Percentiles rank a stretch among this genome's conserved stretches.
phyloP scores from a whole-genome alignment of 495 filamentous ascomycete species.

The Pseudoneurospora amorphoporcata region DNA sequence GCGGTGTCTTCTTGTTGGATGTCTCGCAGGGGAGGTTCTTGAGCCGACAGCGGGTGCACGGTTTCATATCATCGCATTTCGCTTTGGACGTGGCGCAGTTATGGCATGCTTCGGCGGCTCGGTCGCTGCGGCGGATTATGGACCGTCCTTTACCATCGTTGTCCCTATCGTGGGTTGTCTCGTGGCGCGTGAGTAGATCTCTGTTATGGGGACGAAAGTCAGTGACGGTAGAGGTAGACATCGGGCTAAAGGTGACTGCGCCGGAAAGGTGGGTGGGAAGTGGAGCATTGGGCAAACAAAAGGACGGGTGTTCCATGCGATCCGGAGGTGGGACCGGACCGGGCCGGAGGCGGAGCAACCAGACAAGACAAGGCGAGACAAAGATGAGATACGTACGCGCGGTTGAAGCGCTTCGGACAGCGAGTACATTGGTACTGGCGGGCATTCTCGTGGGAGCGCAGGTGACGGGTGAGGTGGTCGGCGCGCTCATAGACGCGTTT shows the following conservation, averaged over 20 bases:
- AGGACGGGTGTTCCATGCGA: not conserved
- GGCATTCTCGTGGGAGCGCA: conserved; percentile 18
- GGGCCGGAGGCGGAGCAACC: not conserved
- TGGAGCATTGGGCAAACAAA: not conserved
- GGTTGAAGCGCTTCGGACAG: conserved; percentile 16
- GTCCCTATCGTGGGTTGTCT: conserved; percentile 15
- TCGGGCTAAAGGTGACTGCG: not conserved
- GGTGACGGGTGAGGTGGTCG: conserved; percentile 16
- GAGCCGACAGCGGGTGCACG: conserved; percentile 11
- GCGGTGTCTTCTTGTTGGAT: not conserved
- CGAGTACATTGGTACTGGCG: conserved; percentile 15
- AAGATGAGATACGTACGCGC: conserved; percentile 8
- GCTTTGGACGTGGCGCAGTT: conserved; percentile 14
- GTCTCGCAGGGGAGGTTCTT: conserved; percentile 11
- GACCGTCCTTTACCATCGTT: conserved; percentile 8
- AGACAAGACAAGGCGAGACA: not conserved
- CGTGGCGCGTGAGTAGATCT: conserved; percentile 17
- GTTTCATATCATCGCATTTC: conserved; percentile 20
- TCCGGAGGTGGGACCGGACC: not conserved
- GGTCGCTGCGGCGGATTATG: conserved; percentile 13
- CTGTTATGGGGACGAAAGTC: not conserved
- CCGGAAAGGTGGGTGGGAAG: not conserved
- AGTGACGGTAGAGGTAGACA: not conserved
- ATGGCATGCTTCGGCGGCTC: conserved; percentile 12
- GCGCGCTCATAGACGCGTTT: conserved; percentile 15